phyloP scores from a whole-genome alignment of 345 rosid genomes.

The Gossypium anomalum region DNA sequence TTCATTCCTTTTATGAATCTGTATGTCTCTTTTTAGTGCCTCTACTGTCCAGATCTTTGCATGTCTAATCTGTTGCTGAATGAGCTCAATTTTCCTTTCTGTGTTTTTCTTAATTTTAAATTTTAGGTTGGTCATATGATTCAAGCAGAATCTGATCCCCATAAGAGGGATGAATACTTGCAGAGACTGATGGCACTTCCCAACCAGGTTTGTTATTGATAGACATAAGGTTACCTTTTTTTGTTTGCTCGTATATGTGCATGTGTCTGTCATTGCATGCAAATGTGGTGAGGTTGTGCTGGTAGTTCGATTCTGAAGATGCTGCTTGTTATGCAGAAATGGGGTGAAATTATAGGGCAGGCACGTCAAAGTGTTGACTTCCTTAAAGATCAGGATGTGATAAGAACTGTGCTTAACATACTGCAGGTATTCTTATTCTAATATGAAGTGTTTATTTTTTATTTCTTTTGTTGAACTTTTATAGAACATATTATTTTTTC shows the following conservation, averaged over 20 bases:
- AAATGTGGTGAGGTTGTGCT: background rate
- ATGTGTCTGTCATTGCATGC: background rate
- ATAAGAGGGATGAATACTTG: conserved; percentile 92
- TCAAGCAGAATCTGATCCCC: conserved; percentile 95
- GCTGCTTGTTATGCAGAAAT: conserved; percentile 60
- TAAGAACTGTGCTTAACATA: conserved; percentile 86
- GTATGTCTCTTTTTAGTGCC: conserved; percentile 36
- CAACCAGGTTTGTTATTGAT: conserved; percentile 56
- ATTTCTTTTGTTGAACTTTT: background rate
- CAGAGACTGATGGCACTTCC: conserved; percentile 94
- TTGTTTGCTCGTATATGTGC: background rate
- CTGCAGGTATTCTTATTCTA: conserved; percentile 55
- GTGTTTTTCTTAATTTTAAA: background rate
- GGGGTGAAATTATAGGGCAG: conserved; percentile 91
- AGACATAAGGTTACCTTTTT: background rate
- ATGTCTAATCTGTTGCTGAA: background rate
- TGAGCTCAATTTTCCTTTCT: background rate
- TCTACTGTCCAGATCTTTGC: conserved; percentile 3
- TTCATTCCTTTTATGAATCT: conserved; percentile 96
- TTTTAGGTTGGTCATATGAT: conserved; percentile 94
- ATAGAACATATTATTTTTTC: background rate
- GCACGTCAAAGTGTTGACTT: conserved; percentile 92
- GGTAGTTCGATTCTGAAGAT: conserved; percentile 12
- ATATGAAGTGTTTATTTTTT: background rate
- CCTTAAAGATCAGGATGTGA: conserved; percentile 86